phyloP scores from a whole-genome alignment of 2,329 filamentous ascomycete species.

The Monosporascus sp. region DNA sequence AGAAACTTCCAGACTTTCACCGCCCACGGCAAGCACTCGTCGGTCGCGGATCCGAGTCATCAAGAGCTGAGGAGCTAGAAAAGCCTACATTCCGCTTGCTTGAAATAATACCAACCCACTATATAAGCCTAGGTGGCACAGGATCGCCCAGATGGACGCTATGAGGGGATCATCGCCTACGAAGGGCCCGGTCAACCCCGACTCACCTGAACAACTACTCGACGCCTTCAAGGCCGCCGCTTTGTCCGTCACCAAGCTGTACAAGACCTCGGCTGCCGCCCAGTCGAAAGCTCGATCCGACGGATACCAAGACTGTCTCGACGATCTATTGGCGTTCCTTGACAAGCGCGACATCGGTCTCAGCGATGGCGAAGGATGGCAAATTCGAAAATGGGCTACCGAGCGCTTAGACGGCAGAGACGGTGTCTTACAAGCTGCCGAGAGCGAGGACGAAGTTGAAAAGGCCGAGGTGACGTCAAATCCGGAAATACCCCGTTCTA shows the following conservation, averaged over 20 bases:
- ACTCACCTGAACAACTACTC: constrained; percentile 62
- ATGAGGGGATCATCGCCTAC: constrained; percentile 25
- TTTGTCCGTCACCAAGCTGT: constrained; percentile 90
- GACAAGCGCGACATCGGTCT: constrained; percentile 77
- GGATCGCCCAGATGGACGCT: constrained; percentile 17
- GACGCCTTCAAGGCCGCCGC: constrained; percentile 90
- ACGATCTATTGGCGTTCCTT: constrained; percentile 80
- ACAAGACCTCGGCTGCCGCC: constrained; percentile 81
- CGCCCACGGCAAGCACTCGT: background rate
- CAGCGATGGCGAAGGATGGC: constrained; percentile 70
- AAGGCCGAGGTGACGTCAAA: constrained; percentile 57
- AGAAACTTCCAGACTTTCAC: background rate
- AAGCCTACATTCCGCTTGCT: background rate
- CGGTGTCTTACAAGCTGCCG: constrained; percentile 45
- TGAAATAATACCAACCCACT: background rate
- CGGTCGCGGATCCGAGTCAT: background rate
- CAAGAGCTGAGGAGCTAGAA: background rate
- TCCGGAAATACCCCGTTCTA: constrained; percentile 49
- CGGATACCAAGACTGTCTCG: constrained; percentile 90
- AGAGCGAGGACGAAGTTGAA: constrained; percentile 66
- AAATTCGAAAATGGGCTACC: constrained; percentile 58
- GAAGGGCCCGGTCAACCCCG: constrained; percentile 30
- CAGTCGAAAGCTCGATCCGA: constrained; percentile 70
- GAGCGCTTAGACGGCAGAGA: constrained; percentile 64
- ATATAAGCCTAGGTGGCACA: background rate